Evolutionary conservation across 2,329 filamentous ascomycete species (phyloP), one percentile per base, ranked within the genome.

Genomic region (Trichoderma sp.): DNA sequence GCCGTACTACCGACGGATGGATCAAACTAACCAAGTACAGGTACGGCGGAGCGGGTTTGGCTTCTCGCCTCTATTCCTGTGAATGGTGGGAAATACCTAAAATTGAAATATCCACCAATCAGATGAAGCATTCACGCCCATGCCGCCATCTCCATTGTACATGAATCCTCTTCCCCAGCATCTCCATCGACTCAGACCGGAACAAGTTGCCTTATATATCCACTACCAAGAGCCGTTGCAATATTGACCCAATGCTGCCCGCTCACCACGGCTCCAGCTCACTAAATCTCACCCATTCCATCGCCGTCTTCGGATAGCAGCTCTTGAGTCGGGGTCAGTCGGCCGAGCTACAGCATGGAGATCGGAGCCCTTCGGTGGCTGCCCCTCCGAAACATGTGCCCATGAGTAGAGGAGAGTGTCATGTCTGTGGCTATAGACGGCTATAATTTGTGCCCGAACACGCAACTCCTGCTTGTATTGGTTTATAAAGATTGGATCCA

Each of bases 241-340:
- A 56, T 41, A 41, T 41, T 45, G 41, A 45, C 8, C 50, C 66
- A 69, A 60, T 60, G 35, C 27, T 59, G 66, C 66, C 66, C 66
- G 50, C 27, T 69, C 33, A 12, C 29, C 50, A 69, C 12, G 29
- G 66, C 50, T 69, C 45, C 29, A 68, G 50, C n/a, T 71, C 50
- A n/a, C 67, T 71, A 60, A 71, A 7, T 56, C 50, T 56, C 50
- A 56, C 50, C n/a, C 50, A 24, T 71, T 60, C 27, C 14, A 38
- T 24, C 69, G 69, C 69, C 74, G 74, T 71, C 74, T 75, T 75
- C 74, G 74, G 74, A 71, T 71, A 33, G 27, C 29, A n/a, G 12
- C 14, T 35, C 27, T 33, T 64, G 24, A 18, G 11, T 59, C n/a
- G 8, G 8, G 27, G 24, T 45, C 27, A 11, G 56, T 64, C 69